Percentiles rank a stretch among this genome's conserved stretches.
Evolutionary conservation across 805 yeast genomes (phyloP).

Genomic region (Ogataea chonburiensis): DNA sequence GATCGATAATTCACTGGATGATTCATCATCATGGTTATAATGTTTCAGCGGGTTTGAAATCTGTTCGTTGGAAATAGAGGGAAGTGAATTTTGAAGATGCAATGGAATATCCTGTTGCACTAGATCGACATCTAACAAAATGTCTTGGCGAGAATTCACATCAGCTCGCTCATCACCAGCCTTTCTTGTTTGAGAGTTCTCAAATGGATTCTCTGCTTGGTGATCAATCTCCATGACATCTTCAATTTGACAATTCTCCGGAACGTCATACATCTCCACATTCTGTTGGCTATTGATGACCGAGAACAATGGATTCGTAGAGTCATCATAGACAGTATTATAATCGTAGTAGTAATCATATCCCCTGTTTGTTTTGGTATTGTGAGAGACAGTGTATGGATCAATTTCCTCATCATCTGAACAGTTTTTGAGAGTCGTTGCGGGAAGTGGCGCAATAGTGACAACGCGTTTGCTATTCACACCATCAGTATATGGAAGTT

Average conservation of each 20-base stretch:
- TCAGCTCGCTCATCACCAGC: no score
- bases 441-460: slow-evolving; percentile 78
- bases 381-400: slow-evolving; percentile 62
- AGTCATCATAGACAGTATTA: slow-evolving; percentile 67
- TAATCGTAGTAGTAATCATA: slow-evolving; percentile 79
- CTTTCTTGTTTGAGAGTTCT: no score
- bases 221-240: slow-evolving; percentile 29
- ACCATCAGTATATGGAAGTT: slow-evolving; percentile 4
- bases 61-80: neutral
- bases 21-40: slow-evolving; percentile 7
- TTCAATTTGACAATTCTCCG: slow-evolving; percentile 40
- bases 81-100: slow-evolving; percentile 1
- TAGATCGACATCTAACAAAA: slow-evolving; percentile 1
- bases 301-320: slow-evolving; percentile 42
- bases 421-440: slow-evolving; percentile 81
- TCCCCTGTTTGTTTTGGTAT: slow-evolving; percentile 69
- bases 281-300: slow-evolving; percentile 23
- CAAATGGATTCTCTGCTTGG: neutral
- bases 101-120: slow-evolving; percentile 4
- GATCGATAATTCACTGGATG: slow-evolving; percentile 5
- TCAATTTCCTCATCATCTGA: slow-evolving; percentile 63
- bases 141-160: no score
- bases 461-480: slow-evolving; percentile 28
- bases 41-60: slow-evolving; percentile 1
- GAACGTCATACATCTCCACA: slow-evolving; percentile 38